Base-by-base conservation (phyloP, 345 rosid genomes). In the Eutrema yunnanense region DNA sequence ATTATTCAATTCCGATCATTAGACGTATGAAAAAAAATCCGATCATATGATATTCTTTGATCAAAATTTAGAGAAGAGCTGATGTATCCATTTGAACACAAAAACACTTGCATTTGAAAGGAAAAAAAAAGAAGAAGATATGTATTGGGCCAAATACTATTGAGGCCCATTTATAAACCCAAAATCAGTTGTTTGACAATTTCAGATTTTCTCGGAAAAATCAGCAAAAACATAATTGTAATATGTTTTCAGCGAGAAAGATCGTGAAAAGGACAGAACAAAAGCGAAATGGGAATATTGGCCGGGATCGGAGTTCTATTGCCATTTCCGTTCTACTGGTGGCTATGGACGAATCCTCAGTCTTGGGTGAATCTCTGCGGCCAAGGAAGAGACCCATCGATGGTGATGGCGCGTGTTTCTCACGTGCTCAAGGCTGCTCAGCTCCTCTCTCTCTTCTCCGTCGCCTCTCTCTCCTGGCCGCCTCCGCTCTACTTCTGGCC, bases 401-500 rank as follows among this genome's bases (percentile, higher is more conserved):
- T 63, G 51, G 80, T 83, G 5, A 93, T 93, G 98, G 90, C 97
- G 6, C 53, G 76, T 51, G 88, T 85, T 26, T 85, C 92, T 36
- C 92, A 87, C 78, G 83, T 84, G 82, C 75, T 87, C 73, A 93
- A 93, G 82, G 79, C 89, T 38, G 67, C 87, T 50, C 98, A 93
- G 84, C 84, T 90, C 46, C 6, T 85, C 43, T 83, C 94, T 74
- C 85, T 93, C 62, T 85, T 72, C 71, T 85, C 91, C 38, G 96
- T 90, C 71, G 85, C 90, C 6, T 72, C 97, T 59, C 65, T 84
- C 69, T 85, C 88, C 0, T 91, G 87, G 96, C 97, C 96, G 29
- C 92, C 98, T 11, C 90, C 92, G 14, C 72, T 91, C 69, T 88
- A 84, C 85, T 91, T 86, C 86, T 91, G 96, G 90, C 95, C 98